Percentiles rank a stretch among this genome's conserved stretches.
phyloP scores from a whole-genome alignment of 2,329 filamentous ascomycete species.

The Fusarium palustre region DNA sequence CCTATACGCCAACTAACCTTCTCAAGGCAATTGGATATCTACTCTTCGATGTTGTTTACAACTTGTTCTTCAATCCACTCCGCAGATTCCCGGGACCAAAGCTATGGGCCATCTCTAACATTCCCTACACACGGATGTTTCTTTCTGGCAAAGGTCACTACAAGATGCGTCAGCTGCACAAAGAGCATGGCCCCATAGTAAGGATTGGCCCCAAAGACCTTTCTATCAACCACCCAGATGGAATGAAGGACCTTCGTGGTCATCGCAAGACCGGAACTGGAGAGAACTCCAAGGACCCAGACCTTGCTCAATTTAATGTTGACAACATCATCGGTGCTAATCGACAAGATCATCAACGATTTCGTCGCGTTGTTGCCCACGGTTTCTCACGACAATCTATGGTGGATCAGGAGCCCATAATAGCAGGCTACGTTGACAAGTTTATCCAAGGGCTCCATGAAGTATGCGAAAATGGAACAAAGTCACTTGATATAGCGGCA shows the following conservation, averaged over 20 bases:
- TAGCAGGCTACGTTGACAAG: slow-evolving; percentile 13
- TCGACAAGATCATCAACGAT: slow-evolving; percentile 19
- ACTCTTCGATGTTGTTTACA: background rate
- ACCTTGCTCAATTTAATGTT: slow-evolving; percentile 1
- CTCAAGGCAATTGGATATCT: background rate
- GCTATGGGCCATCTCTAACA: slow-evolving; percentile 1
- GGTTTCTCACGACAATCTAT: slow-evolving; percentile 19
- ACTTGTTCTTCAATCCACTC: slow-evolving; percentile 20
- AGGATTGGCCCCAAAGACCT: slow-evolving; percentile 25
- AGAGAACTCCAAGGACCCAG: slow-evolving; percentile 22
- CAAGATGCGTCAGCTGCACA: slow-evolving; percentile 16
- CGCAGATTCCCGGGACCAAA: slow-evolving; percentile 18
- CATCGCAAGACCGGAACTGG: slow-evolving; percentile 18
- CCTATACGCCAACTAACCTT: background rate
- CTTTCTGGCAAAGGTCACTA: slow-evolving; percentile 4
- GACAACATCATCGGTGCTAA: slow-evolving; percentile 26
- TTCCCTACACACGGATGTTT: slow-evolving; percentile 16
- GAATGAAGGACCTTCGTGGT: slow-evolving; percentile 25
- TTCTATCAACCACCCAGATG: slow-evolving; percentile 21
- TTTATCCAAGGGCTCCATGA: slow-evolving; percentile 2
- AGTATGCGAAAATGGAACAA: slow-evolving; percentile 17
- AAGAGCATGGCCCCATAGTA: slow-evolving; percentile 20
- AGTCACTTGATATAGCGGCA: slow-evolving; percentile 13
- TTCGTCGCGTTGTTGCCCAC: slow-evolving; percentile 19
- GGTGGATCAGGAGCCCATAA: slow-evolving; percentile 21